phyloP scores from a whole-genome alignment of 2,329 filamentous ascomycete species.

The Didymella lethalis region DNA sequence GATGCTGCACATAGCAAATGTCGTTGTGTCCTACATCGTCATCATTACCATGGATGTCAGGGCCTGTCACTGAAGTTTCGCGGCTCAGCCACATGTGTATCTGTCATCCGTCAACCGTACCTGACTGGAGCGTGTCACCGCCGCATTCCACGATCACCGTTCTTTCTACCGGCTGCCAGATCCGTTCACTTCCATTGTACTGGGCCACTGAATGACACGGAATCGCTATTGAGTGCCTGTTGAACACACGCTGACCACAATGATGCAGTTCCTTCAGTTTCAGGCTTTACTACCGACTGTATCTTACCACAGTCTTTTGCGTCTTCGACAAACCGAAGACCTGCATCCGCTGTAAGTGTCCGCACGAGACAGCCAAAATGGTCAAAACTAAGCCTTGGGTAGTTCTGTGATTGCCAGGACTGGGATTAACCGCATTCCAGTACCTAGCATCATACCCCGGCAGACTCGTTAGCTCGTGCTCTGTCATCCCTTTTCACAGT shows the following conservation, averaged over 20 bases:
- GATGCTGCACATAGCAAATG: conserved; percentile 12
- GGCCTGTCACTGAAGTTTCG: conserved; percentile 8
- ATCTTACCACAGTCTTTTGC: conserved; percentile 26
- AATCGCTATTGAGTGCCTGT: conserved; percentile 2
- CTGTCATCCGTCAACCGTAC: conserved; percentile 4
- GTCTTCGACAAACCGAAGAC: conserved; percentile 30
- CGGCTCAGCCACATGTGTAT: conserved; percentile 15
- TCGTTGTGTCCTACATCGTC: conserved; percentile 5
- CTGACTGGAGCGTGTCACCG: conserved; percentile 13
- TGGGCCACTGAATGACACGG: conserved; percentile 6
- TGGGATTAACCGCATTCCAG: conserved; percentile 55
- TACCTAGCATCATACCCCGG: conserved; percentile 53
- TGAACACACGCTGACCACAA: conserved; percentile 25
- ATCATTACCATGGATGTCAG: conserved; percentile 5
- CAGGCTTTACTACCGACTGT: conserved; percentile 29
- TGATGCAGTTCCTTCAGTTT: conserved; percentile 21
- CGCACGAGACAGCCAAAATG: background rate
- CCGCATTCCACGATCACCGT: conserved; percentile 12
- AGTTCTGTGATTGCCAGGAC: conserved; percentile 49
- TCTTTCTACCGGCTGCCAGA: conserved; percentile 1
- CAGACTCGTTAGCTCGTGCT: conserved; percentile 65
- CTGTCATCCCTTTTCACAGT: conserved; percentile 53
- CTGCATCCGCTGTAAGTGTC: conserved; percentile 34
- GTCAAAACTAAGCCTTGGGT: conserved; percentile 38
- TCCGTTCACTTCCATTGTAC: conserved; percentile 12